Conservation (phyloP, 2,329 filamentous ascomycete genomes). For the Teratosphaeria epicoccoides region DNA sequence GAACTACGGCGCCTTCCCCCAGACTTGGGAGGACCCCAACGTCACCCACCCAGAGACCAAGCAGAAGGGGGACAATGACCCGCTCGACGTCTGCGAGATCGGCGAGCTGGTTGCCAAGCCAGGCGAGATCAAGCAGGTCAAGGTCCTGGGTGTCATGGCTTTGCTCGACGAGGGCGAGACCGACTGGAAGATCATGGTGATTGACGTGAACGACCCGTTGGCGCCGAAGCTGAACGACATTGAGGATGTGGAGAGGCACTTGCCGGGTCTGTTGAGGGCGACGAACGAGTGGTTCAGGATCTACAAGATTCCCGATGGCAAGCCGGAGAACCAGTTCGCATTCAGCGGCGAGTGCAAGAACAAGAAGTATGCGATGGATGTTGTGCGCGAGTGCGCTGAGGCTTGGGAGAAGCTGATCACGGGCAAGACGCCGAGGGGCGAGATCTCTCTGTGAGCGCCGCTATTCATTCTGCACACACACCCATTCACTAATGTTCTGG, state of each 20-base stretch:
- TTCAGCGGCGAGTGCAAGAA: conserved; percentile 99
- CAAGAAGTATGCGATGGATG: conserved; percentile 95
- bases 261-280: conserved; percentile 89
- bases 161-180: conserved; percentile 99
- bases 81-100: conserved; percentile 98
- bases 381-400: conserved; percentile 90
- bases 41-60: conserved; percentile 95
- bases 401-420: conserved; percentile 95
- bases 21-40: conserved; percentile 99
- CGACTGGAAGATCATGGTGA: conserved; percentile 99
- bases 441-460: conserved; percentile 65
- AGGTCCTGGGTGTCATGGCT: conserved; percentile 98
- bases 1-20: conserved; percentile 99
- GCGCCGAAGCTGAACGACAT: conserved; percentile 95
- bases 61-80: conserved; percentile 98
- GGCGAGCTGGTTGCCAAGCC: conserved; percentile 94
- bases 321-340: conserved; percentile 99
- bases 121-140: conserved; percentile 98
- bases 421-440: conserved; percentile 70
- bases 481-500: background rate
- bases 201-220: conserved; percentile 94
- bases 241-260: conserved; percentile 96
- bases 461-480: background rate
- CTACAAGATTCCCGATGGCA: conserved; percentile 99
- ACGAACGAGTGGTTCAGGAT: conserved; percentile 99